Percentiles rank a stretch among this genome's conserved stretches.
These are phyloP conservation scores for Sanghuangporus baumii DNA, from an alignment of 1,284 basidiomycete species.

Conservation along the genomic window DNA sequence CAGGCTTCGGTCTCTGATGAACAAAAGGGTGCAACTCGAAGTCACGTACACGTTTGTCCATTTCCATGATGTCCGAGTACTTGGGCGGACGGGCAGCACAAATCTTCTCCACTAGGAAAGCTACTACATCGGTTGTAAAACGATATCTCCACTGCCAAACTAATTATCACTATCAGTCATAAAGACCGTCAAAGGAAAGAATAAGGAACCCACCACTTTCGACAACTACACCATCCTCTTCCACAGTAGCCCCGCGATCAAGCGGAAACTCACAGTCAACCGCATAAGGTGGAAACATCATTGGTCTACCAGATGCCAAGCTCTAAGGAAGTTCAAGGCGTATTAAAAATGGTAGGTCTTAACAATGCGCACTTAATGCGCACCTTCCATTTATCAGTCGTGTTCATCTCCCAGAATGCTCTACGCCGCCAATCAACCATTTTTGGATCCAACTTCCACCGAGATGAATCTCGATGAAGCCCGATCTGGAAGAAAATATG, in stretches of 20 bases:
- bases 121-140: conserved; percentile 15
- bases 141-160: conserved; percentile 14
- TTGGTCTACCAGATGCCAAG: conserved; percentile 6
- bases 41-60: conserved; percentile 18
- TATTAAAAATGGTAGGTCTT: neutral
- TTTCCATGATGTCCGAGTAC: conserved; percentile 19
- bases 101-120: conserved; percentile 15
- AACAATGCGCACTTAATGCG: neutral
- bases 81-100: conserved; percentile 16
- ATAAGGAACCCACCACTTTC: conserved; percentile 4
- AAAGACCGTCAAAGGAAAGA: neutral
- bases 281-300: neutral
- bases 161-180: neutral
- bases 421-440: conserved; percentile 22
- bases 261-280: conserved; percentile 13
- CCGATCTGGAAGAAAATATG: neutral
- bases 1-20: neutral
- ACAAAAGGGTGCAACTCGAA: conserved; percentile 9
- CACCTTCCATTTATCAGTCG: conserved; percentile 15
- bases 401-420: conserved; percentile 25
- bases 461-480: conserved; percentile 23
- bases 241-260: conserved; percentile 5
- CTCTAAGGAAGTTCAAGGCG: neutral
- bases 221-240: conserved; percentile 3
- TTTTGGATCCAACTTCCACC: conserved; percentile 22